Conservation (phyloP, 345 rosid genomes). For the Linum lewisii region DNA sequence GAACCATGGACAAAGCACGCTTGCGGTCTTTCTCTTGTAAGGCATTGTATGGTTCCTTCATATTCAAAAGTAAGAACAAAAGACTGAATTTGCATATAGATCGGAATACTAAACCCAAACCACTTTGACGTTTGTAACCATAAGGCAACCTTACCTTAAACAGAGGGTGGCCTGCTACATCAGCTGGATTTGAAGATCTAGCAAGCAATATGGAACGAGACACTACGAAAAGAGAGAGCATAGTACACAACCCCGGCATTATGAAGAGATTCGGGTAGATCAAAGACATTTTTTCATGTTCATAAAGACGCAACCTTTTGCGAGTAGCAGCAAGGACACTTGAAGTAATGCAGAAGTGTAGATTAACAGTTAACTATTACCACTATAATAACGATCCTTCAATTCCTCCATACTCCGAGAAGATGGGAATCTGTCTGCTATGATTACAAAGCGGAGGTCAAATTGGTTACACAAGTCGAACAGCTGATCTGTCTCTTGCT, state of each 20-base stretch:
- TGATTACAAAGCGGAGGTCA: conserved; percentile 76
- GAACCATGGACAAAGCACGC: conserved; percentile 84
- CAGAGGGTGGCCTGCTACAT: conserved; percentile 66
- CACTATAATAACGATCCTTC: conserved; percentile 88
- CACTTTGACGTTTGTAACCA: not conserved
- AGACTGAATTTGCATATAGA: not conserved
- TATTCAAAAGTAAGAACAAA: not conserved
- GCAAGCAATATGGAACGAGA: conserved; percentile 68
- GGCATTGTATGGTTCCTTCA: conserved; percentile 68
- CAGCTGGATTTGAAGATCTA: conserved; percentile 75
- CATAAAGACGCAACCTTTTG: conserved; percentile 1
- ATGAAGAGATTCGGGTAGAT: conserved; percentile 16
- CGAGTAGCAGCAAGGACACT: conserved; percentile 1
- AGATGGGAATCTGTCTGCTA: conserved; percentile 75
- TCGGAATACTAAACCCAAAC: not conserved
- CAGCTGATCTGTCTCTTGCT: conserved; percentile 86
- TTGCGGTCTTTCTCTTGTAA: conserved; percentile 83
- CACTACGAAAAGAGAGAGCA: conserved; percentile 27
- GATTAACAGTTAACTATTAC: conserved; percentile 23
- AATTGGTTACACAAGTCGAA: conserved; percentile 69
- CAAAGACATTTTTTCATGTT: not conserved
- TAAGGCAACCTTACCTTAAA: conserved; percentile 46
- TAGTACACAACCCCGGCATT: conserved; percentile 8
- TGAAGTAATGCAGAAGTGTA: too few relatives aligned
- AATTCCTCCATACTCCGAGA: conserved; percentile 67